Evolutionary conservation across 331 rosid species (phyloP).

Genomic region (Telfairia occidentalis): DNA sequence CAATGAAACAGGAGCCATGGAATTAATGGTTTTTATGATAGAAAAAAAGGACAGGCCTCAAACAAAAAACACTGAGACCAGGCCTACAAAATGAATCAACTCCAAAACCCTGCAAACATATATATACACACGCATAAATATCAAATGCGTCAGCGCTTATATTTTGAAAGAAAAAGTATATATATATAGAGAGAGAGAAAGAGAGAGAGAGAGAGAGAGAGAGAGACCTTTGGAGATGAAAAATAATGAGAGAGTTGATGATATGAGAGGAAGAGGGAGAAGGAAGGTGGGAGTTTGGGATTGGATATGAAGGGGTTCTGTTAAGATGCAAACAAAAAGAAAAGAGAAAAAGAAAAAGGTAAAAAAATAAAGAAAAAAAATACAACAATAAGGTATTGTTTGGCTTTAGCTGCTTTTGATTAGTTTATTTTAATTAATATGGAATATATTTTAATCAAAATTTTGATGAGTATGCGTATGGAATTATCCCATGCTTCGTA

Average conservation of each 20-base stretch:
- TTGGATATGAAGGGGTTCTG: conserved; percentile 49
- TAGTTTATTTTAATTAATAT: conserved; percentile 14
- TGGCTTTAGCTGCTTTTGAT: conserved; percentile 31
- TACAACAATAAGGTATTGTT: not conserved
- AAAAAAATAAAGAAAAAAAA: conserved; percentile 16
- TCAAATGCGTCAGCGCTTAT: conserved; percentile 1
- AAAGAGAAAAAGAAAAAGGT: conserved; percentile 18
- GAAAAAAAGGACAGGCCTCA: not conserved
- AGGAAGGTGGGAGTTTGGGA: conserved; percentile 1
- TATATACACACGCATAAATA: conserved; percentile 21
- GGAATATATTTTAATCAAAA: not conserved
- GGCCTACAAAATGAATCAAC: not conserved
- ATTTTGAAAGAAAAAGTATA: conserved; percentile 14
- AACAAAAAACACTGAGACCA: conserved; percentile 7
- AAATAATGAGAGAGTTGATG: conserved; percentile 18
- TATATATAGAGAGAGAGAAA: conserved; percentile 13
- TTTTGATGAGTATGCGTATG: conserved; percentile 20
- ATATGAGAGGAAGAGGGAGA: conserved; percentile 24
- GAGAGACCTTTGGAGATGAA: conserved; percentile 13
- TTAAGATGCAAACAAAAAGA: conserved; percentile 56
- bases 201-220: conserved; percentile 3
- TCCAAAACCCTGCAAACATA: conserved; percentile 5
- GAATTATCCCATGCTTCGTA: conserved; percentile 77
- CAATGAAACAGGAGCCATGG: conserved; percentile 89
- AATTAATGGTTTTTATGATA: not conserved